Evolutionary conservation across 441 rosid genomes (phyloP).

Genomic region (Erysimum cheiri): DNA sequence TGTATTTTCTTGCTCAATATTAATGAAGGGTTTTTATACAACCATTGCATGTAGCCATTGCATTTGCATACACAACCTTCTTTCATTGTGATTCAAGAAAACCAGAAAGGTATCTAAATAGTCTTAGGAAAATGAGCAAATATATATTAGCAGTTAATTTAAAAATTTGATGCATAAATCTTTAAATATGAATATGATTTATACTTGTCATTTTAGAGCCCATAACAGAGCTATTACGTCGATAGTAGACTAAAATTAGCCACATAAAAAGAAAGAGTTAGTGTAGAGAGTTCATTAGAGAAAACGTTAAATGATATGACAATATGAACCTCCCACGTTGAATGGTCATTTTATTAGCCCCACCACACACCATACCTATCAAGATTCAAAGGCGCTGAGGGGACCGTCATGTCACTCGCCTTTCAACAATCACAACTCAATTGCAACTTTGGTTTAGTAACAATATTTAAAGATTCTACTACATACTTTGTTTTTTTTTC

Average conservation of each 20-base stretch:
- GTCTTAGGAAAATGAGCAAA: neutral
- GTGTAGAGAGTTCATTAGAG: neutral
- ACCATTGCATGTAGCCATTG: too few relatives aligned
- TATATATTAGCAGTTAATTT: neutral
- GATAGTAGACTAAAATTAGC: neutral
- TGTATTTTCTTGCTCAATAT: neutral
- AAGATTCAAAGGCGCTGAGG: constrained; percentile 25
- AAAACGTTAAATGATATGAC: neutral
- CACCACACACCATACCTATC: constrained; percentile 30
- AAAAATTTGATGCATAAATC: neutral
- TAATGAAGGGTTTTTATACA: neutral
- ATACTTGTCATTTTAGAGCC: neutral
- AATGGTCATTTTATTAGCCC: constrained; percentile 30
- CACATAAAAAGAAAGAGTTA: neutral
- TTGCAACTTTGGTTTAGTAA: neutral
- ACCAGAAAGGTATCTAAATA: neutral
- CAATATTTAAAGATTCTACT: neutral
- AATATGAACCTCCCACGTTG: neutral
- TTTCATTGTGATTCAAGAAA: neutral
- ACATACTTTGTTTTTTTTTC: neutral
- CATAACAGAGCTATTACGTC: neutral
- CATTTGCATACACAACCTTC: too few relatives aligned
- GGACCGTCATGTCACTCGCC: constrained; percentile 37
- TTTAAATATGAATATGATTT: neutral
- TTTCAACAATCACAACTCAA: constrained; percentile 33